Evolutionary conservation across 2,329 filamentous ascomycete genomes (phyloP).

Genomic region (Venturia effusa): DNA sequence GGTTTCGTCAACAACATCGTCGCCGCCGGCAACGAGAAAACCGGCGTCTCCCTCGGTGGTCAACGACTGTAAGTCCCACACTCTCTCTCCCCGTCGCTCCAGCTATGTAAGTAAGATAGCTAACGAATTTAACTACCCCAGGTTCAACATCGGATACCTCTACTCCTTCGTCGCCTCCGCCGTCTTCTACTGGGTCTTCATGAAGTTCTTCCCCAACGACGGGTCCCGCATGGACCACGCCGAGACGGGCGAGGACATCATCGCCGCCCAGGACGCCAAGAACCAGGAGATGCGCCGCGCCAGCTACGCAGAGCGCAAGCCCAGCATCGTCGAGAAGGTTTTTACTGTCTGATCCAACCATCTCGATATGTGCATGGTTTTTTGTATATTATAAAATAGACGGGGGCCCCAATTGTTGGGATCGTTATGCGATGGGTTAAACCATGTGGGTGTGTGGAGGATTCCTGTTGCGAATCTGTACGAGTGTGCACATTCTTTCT

Average conservation of each 20-base stretch:
- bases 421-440: not conserved
- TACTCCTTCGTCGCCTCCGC: slow-evolving; percentile 29
- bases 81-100: not conserved
- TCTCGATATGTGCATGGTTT: not conserved
- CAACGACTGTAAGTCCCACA: slow-evolving; percentile 20
- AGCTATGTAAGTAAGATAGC: too few species aligned
- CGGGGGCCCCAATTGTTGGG: not conserved
- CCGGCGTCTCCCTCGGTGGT: slow-evolving; percentile 16
- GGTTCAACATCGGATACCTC: slow-evolving; percentile 30
- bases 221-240: slow-evolving; percentile 26
- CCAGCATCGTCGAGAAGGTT: slow-evolving; percentile 15
- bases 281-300: slow-evolving; percentile 16
- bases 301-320: slow-evolving; percentile 15
- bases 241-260: slow-evolving; percentile 48
- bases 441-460: not conserved
- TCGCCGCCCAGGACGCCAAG: slow-evolving; percentile 24
- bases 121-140: slow-evolving; percentile 24
- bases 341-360: slow-evolving; percentile 18
- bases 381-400: not conserved
- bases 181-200: slow-evolving; percentile 27
- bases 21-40: slow-evolving; percentile 30
- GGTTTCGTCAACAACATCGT: slow-evolving; percentile 26
- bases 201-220: slow-evolving; percentile 26
- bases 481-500: not conserved
- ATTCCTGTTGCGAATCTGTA: not conserved